Percentiles rank a stretch among this genome's conserved stretches.
Evolutionary conservation across 2,329 filamentous ascomycete species (phyloP).

Genomic region (Venturia asperata): DNA sequence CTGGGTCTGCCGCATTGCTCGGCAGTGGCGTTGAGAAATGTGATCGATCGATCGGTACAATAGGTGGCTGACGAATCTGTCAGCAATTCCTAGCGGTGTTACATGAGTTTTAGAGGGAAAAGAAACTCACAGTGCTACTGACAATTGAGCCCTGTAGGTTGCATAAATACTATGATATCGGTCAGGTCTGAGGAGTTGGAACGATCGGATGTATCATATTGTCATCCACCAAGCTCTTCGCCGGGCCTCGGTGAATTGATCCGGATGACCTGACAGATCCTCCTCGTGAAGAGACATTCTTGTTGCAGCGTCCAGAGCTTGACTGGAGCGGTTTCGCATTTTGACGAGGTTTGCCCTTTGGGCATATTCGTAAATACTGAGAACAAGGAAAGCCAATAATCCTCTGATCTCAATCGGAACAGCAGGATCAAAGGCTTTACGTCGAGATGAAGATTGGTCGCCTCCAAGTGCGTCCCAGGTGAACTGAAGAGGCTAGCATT

Average conservation of each 20-base stretch:
- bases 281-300: constrained; percentile 38
- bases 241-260: constrained; percentile 40
- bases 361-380: constrained; percentile 48
- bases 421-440: constrained; percentile 39
- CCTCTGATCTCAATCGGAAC: constrained; percentile 43
- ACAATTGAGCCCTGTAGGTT: constrained; percentile 47
- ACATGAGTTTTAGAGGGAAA: constrained; percentile 31
- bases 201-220: constrained; percentile 25
- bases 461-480: constrained; percentile 41
- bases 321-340: constrained; percentile 43
- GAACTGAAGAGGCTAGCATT: constrained; percentile 40
- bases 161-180: constrained; percentile 38
- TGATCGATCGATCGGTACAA: constrained; percentile 28
- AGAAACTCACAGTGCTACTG: constrained; percentile 31
- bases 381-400: constrained; percentile 42
- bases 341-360: constrained; percentile 48
- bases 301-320: constrained; percentile 44
- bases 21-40: constrained; percentile 30
- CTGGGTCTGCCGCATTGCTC: constrained; percentile 34
- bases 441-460: constrained; percentile 28
- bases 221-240: constrained; percentile 50
- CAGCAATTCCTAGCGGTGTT: neutral
- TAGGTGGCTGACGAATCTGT: constrained; percentile 32
- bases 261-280: constrained; percentile 28
- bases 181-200: neutral